Base-by-base conservation (phyloP, 139 green algal genomes). In the Monoraphidium neglectum region DNA sequence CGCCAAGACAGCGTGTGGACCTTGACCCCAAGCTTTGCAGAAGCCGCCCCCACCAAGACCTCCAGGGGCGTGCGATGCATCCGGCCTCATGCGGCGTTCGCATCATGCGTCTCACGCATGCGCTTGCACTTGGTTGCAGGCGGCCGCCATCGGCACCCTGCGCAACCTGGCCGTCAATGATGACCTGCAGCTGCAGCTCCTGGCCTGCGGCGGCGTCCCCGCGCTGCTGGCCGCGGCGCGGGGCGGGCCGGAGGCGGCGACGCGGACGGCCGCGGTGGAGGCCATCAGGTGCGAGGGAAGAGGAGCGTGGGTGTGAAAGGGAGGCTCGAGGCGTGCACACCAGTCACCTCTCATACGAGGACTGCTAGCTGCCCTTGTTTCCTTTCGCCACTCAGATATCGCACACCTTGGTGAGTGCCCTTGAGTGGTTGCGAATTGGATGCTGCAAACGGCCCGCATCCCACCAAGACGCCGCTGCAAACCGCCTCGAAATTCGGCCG, bases 81-180 rank as follows among this genome's bases (percentile, higher is more conserved):
- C n/a, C n/a, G n/a, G n/a, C n/a, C n/a, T n/a, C n/a, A n/a, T n/a
- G n/a, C n/a, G n/a, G n/a, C n/a, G n/a, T n/a, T n/a, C n/a, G n/a
- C n/a, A n/a, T n/a, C n/a, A n/a, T n/a, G n/a, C n/a, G n/a, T n/a
- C n/a, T n/a, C n/a, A n/a, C n/a, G n/a, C n/a, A n/a, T n/a, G n/a
- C n/a, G n/a, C n/a, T n/a, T n/a, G n/a, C n/a, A n/a, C n/a, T n/a
- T n/a, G 30, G 37, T 36, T 57, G 35, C 59, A 71, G 63, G 63
- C 63, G 33, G 74, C 74, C 37, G 74, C 74, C 21, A 49, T 35
- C 38, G 64, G 74, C 12, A 51, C 74, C 13, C 63, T 79, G 49
- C 67, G 74, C 47, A 79, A 79, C 63, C 63, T 79, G 63, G 74
- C 74, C 18, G 74, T 73, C 10, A 74, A 68, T 46, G 64, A 72